Percentiles rank a stretch among this genome's conserved stretches.
Evolutionary conservation across 768 basidiomycete genomes (phyloP).

Genomic region (Tubosaeta sp.): DNA sequence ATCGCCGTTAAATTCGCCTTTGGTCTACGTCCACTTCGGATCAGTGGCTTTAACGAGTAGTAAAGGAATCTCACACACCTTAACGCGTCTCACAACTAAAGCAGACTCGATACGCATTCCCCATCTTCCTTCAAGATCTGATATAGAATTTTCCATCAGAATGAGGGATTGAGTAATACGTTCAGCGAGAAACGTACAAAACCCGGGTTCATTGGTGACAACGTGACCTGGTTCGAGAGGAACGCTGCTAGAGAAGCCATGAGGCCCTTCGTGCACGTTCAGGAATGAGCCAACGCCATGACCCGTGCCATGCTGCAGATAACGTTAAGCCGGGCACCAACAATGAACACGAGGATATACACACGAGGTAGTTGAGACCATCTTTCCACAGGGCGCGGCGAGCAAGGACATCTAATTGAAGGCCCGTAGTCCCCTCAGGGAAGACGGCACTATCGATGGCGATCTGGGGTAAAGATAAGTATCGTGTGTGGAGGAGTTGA

Average conservation of each 20-base stretch:
- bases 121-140: conserved; percentile 74
- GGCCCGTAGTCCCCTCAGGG: conserved; percentile 84
- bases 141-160: conserved; percentile 13
- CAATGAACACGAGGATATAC: conserved; percentile 23
- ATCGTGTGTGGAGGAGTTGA: conserved; percentile 11
- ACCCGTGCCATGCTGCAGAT: conserved; percentile 77
- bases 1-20: conserved; percentile 63
- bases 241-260: conserved; percentile 66
- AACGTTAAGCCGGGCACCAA: conserved; percentile 13
- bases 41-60: conserved; percentile 4
- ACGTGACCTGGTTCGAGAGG: conserved; percentile 83
- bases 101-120: conserved; percentile 94
- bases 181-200: conserved; percentile 51
- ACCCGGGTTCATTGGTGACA: conserved; percentile 93
- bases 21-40: conserved; percentile 47
- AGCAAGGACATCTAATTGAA: conserved; percentile 84
- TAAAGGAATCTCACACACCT: conserved; percentile 25
- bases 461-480: conserved; percentile 49
- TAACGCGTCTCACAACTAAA: conserved; percentile 63
- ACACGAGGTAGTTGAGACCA: conserved; percentile 72
- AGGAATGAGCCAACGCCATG: conserved; percentile 89
- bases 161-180: conserved; percentile 11
- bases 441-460: conserved; percentile 88
- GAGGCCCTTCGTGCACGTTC: conserved; percentile 81
- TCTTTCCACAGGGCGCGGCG: conserved; percentile 85